Evolutionary conservation across 2,329 filamentous ascomycete species (phyloP).

Genomic region (Aspergillus carbonarius): DNA sequence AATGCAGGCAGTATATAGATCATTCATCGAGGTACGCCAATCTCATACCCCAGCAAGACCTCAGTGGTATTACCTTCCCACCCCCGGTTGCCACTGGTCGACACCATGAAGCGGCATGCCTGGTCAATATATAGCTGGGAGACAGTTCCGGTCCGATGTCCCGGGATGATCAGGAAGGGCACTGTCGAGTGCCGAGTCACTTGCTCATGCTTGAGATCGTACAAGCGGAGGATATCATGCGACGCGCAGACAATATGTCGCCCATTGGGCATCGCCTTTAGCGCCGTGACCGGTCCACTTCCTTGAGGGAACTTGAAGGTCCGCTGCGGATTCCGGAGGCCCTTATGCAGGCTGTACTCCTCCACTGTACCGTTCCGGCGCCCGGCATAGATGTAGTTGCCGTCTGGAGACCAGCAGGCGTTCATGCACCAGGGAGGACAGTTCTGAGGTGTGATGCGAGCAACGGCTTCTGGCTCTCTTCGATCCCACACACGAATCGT

Average conservation of each 20-base stretch:
- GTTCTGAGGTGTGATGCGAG: slow-evolving; percentile 70
- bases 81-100: slow-evolving; percentile 84
- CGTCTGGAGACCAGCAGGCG: slow-evolving; percentile 92
- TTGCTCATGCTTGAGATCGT: slow-evolving; percentile 73
- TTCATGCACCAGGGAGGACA: slow-evolving; percentile 98
- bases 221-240: slow-evolving; percentile 88
- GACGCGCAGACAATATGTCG: slow-evolving; percentile 90
- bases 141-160: slow-evolving; percentile 84
- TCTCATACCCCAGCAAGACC: slow-evolving; percentile 92
- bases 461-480: slow-evolving; percentile 71
- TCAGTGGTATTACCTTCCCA: slow-evolving; percentile 94
- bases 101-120: slow-evolving; percentile 86
- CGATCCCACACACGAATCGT: slow-evolving; percentile 51
- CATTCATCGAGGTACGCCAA: slow-evolving; percentile 50
- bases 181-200: slow-evolving; percentile 72
- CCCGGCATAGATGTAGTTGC: slow-evolving; percentile 92
- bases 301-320: slow-evolving; percentile 85
- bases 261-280: slow-evolving; percentile 88
- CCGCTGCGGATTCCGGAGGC: slow-evolving; percentile 71
- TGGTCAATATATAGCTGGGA: slow-evolving; percentile 83
- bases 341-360: slow-evolving; percentile 84
- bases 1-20: not conserved
- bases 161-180: slow-evolving; percentile 94
- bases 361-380: slow-evolving; percentile 90
- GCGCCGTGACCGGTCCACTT: slow-evolving; percentile 83